phyloP scores from a whole-genome alignment of 495 filamentous ascomycete species.

The Beverwykella pulmonaria region DNA sequence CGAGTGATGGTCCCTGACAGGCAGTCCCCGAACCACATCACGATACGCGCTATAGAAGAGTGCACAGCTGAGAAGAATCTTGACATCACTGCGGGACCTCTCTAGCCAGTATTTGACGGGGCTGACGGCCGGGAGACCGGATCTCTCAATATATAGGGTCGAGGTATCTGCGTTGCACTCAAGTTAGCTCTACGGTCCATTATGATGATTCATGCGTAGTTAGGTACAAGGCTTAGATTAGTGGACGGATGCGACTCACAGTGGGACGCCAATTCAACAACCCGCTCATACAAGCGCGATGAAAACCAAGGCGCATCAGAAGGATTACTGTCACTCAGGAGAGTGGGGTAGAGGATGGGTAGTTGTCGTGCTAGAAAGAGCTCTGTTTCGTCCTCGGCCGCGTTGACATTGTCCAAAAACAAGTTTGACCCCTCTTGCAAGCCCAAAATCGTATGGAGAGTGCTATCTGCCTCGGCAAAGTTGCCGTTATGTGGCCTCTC shows the following conservation, averaged over 20 bases:
- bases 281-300: conserved; percentile 6
- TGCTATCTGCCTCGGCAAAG: not conserved
- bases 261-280: conserved; percentile 7
- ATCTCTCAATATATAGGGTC: conserved; percentile 7
- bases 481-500: not conserved
- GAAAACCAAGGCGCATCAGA: conserved; percentile 17
- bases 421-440: not conserved
- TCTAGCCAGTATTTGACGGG: conserved; percentile 19
- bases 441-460: not conserved
- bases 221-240: not conserved
- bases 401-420: not conserved
- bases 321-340: not conserved
- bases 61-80: conserved; percentile 19
- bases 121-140: conserved; percentile 6
- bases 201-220: not conserved
- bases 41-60: conserved; percentile 20
- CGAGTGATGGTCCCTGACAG: conserved; percentile 12
- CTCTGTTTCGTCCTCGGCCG: not conserved
- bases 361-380: not conserved
- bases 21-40: conserved; percentile 2
- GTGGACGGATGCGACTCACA: conserved; percentile 1
- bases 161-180: conserved; percentile 2
- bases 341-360: not conserved
- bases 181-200: not conserved
- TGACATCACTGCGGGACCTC: conserved; percentile 5